Evolutionary conservation across 1,284 basidiomycete species (phyloP).

Genomic region (Sphaerobolus stellatus): DNA sequence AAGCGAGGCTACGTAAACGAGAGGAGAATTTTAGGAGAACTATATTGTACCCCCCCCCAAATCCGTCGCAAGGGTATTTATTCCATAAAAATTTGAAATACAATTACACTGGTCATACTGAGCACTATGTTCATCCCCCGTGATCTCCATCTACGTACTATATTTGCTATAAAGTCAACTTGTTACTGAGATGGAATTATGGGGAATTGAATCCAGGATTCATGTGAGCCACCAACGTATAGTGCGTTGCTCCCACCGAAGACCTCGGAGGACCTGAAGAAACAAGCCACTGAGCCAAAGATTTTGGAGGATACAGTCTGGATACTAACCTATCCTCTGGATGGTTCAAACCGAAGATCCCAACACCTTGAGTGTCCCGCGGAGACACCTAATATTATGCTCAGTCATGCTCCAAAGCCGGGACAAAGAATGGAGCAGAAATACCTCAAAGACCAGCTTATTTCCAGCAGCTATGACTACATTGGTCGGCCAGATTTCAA

Average conservation of each 20-base stretch:
- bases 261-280: not conserved
- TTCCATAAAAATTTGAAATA: no score
- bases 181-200: no score
- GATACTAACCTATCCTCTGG: not conserved
- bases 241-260: not conserved
- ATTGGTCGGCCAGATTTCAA: conserved; percentile 1
- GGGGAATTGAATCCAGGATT: not conserved
- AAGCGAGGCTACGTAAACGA: no score
- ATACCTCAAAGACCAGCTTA: not conserved
- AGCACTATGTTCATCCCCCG: no score
- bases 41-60: no score
- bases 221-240: not conserved
- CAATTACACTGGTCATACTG: no score
- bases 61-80: no score
- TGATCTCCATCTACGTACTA: no score
- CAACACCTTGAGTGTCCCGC: not conserved
- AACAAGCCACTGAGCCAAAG: not conserved
- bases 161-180: no score
- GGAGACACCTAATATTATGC: not conserved
- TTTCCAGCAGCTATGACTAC: not conserved
- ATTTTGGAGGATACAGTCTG: not conserved
- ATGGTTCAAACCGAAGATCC: not conserved
- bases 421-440: no score
- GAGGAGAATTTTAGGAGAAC: no score
- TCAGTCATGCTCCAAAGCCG: not conserved